A percentile compares a stretch with the other conserved stretches of the same genome.
Conservation (phyloP, 2,329 filamentous ascomycete species). For the Pestalotiopsis sp. region DNA sequence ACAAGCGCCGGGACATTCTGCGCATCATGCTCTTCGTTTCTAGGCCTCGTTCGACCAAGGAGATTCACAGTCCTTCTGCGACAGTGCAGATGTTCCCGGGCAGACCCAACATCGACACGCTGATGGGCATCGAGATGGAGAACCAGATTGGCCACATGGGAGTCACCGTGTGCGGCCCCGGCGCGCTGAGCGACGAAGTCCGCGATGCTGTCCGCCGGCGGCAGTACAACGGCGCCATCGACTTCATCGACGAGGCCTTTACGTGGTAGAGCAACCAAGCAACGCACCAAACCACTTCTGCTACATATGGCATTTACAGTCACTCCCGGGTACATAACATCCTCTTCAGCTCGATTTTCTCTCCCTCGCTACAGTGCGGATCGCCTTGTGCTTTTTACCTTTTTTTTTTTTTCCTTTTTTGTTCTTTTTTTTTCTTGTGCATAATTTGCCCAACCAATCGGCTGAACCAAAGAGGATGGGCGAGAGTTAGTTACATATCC, state of each 20-base stretch:
- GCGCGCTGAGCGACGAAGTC: constrained; percentile 75
- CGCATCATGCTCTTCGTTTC: constrained; percentile 81
- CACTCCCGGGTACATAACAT: not conserved
- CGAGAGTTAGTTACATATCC: constrained; percentile 4
- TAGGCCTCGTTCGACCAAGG: constrained; percentile 73
- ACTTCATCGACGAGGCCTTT: constrained; percentile 82
- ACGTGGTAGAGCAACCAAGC: constrained; percentile 47
- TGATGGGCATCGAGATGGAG: constrained; percentile 75
- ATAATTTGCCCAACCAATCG: not conserved
- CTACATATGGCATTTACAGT: not conserved
- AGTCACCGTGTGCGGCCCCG: constrained; percentile 75
- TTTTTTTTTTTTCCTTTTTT: not conserved
- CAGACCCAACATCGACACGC: constrained; percentile 72
- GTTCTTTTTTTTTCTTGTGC: not conserved
- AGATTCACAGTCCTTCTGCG: constrained; percentile 76
- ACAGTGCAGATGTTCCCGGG: constrained; percentile 87
- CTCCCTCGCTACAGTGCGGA: not conserved
- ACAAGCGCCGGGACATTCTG: constrained; percentile 71
- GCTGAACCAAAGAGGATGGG: not conserved
- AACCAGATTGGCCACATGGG: constrained; percentile 74
- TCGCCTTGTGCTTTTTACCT: not conserved
- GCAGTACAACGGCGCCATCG: constrained; percentile 68
- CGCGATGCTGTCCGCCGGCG: constrained; percentile 66
- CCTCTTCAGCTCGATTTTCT: not conserved
- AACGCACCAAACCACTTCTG: not conserved